These are phyloP conservation scores for Cymodocea nodosa DNA, from an alignment of 116 monocot species.

Conservation along the genomic window DNA sequence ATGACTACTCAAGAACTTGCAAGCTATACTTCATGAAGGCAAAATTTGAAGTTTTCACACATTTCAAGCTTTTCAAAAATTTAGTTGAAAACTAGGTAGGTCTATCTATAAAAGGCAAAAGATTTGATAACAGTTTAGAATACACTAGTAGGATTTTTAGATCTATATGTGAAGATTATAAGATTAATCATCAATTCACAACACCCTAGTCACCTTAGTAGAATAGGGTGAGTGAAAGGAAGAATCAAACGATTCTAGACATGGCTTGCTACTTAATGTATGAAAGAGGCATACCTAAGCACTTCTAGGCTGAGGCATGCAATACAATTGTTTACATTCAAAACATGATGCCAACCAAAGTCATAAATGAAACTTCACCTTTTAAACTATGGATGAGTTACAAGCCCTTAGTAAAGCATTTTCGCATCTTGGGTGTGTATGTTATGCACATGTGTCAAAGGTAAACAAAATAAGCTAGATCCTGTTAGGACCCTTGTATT, in stretches of 20 bases:
- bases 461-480: too few relatives aligned
- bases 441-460: neutral
- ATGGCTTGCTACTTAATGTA: neutral
- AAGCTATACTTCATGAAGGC: neutral
- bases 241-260: neutral
- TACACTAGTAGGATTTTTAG: neutral
- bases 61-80: neutral
- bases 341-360: neutral
- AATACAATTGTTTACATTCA: neutral
- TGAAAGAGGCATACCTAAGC: neutral
- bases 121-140: neutral
- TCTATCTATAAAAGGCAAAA: neutral
- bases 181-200: neutral
- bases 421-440: neutral
- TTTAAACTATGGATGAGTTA: neutral
- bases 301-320: neutral
- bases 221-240: neutral
- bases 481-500: too few relatives aligned
- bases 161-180: neutral
- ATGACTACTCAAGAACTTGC: neutral
- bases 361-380: neutral
- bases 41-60: neutral
- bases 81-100: neutral
- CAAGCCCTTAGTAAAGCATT: neutral
- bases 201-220: neutral